These are phyloP conservation scores for Candida ortonii DNA, from an alignment of 805 yeast genomes.

Conservation along the genomic window DNA sequence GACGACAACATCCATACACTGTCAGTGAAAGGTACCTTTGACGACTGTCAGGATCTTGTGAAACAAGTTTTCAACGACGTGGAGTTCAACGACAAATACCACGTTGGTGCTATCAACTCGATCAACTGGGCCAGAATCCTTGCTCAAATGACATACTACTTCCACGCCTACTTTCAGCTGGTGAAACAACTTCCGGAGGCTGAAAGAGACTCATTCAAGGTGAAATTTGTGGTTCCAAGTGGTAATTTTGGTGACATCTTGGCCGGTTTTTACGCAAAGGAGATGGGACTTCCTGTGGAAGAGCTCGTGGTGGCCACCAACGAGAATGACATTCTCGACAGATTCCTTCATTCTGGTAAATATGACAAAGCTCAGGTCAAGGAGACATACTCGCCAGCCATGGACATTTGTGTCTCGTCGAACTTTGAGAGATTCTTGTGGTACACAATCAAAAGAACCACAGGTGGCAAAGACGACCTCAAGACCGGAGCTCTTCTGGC, in stretches of 20 bases:
- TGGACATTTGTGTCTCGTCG: slow-evolving; percentile 95
- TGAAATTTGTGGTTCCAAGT: slow-evolving; percentile 90
- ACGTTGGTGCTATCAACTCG: slow-evolving; percentile 96
- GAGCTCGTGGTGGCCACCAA: slow-evolving; percentile 91
- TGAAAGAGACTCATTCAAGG: slow-evolving; percentile 39
- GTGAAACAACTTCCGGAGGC: slow-evolving; percentile 35
- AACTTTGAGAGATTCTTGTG: slow-evolving; percentile 95
- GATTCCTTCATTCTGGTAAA: slow-evolving; percentile 83
- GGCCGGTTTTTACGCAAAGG: slow-evolving; percentile 92
- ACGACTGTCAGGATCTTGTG: slow-evolving; percentile 96
- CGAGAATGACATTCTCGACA: slow-evolving; percentile 89
- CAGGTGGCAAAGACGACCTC: slow-evolving; percentile 51
- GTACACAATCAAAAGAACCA: slow-evolving; percentile 80
- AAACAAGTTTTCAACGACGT: slow-evolving; percentile 88
- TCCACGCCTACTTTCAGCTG: slow-evolving; percentile 83
- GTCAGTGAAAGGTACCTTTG: slow-evolving; percentile 94
- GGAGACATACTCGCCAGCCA: slow-evolving; percentile 94
- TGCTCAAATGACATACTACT: slow-evolving; percentile 97
- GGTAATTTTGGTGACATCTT: slow-evolving; percentile 98
- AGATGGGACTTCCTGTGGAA: slow-evolving; percentile 92
- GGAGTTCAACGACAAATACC: slow-evolving; percentile 84
- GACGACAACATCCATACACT: slow-evolving; percentile 93
- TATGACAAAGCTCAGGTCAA: slow-evolving; percentile 79
- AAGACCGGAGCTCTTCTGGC: slow-evolving; percentile 74
- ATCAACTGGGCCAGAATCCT: slow-evolving; percentile 99